Conservation (phyloP, 2,329 filamentous ascomycete genomes). For the Aspergillus aculeatus region DNA sequence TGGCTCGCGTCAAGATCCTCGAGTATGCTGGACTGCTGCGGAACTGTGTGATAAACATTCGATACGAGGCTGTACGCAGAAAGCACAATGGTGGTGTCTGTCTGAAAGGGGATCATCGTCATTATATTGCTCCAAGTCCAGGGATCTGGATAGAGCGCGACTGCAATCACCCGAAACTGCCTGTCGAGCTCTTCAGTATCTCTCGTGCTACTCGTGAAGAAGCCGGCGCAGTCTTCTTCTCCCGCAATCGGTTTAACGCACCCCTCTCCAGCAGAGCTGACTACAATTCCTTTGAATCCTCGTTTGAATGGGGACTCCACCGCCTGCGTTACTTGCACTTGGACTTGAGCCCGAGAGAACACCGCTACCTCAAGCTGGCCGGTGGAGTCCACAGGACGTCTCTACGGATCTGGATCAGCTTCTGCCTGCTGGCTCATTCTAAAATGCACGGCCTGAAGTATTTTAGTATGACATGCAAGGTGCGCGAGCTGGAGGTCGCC, state of each 20-base stretch:
- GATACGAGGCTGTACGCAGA: slow-evolving; percentile 10
- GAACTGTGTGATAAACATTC: slow-evolving; percentile 21
- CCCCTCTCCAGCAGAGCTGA: slow-evolving; percentile 16
- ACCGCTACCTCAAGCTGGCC: slow-evolving; percentile 18
- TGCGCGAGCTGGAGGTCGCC: slow-evolving; percentile 21
- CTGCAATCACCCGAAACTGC: slow-evolving; percentile 22
- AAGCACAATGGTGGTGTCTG: slow-evolving; percentile 2
- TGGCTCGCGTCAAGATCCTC: slow-evolving; percentile 21
- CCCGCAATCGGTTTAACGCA: slow-evolving; percentile 18
- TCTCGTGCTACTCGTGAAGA: slow-evolving; percentile 18
- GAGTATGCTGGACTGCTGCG: slow-evolving; percentile 23
- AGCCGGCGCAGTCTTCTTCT: slow-evolving; percentile 17
- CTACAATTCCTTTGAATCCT: slow-evolving; percentile 12
- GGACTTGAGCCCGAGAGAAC: slow-evolving; percentile 20
- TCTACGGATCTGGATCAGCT: slow-evolving; percentile 20
- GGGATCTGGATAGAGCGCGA: slow-evolving; percentile 4
- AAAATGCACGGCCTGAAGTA: slow-evolving; percentile 18
- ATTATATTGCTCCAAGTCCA: slow-evolving; percentile 3
- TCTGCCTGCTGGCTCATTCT: slow-evolving; percentile 16
- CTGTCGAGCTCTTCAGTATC: slow-evolving; percentile 16
- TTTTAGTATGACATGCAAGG: slow-evolving; percentile 26
- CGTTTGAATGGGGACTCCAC: slow-evolving; percentile 15
- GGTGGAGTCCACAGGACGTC: slow-evolving; percentile 15
- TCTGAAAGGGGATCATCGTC: slow-evolving; percentile 5
- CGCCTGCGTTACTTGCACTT: slow-evolving; percentile 20